These are phyloP conservation scores for Beauveria caledonica DNA, from an alignment of 2,329 filamentous ascomycete species.

Conservation along the genomic window DNA sequence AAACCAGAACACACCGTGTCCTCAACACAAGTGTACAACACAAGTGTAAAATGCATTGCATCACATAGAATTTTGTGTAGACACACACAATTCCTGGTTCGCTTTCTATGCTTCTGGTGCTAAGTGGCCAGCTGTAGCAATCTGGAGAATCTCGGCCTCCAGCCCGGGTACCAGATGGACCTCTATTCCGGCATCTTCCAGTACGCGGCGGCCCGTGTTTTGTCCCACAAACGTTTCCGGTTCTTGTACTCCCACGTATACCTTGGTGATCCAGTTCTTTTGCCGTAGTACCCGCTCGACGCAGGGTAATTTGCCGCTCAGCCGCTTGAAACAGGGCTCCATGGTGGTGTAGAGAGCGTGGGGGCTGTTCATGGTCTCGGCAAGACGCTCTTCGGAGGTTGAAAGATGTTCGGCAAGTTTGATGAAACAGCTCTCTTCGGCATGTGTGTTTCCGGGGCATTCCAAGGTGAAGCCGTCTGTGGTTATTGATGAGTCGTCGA, in stretches of 20 bases:
- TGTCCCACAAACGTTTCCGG: conserved; percentile 82
- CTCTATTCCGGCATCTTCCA: conserved; percentile 64
- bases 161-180: conserved; percentile 67
- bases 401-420: conserved; percentile 53
- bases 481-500: conserved; percentile 50
- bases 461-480: conserved; percentile 88
- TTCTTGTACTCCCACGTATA: conserved; percentile 84
- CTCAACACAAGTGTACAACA: no score
- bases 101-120: conserved; percentile 1
- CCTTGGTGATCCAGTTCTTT: conserved; percentile 56
- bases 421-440: conserved; percentile 82
- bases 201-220: conserved; percentile 63
- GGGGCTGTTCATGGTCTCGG: conserved; percentile 25
- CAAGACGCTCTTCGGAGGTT: conserved; percentile 47
- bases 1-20: no score
- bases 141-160: conserved; percentile 69
- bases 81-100: not conserved
- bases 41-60: no score
- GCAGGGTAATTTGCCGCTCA: conserved; percentile 69
- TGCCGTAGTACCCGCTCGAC: conserved; percentile 68
- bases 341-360: conserved; percentile 79
- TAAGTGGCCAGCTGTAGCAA: conserved; percentile 75
- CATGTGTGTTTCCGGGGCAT: conserved; percentile 86
- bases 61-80: no score
- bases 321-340: conserved; percentile 69